A percentile compares a stretch with the other conserved stretches of the same genome.
Evolutionary conservation across 139 green algal genomes (phyloP).

Genomic region (Zygnema circumcarinatum): DNA sequence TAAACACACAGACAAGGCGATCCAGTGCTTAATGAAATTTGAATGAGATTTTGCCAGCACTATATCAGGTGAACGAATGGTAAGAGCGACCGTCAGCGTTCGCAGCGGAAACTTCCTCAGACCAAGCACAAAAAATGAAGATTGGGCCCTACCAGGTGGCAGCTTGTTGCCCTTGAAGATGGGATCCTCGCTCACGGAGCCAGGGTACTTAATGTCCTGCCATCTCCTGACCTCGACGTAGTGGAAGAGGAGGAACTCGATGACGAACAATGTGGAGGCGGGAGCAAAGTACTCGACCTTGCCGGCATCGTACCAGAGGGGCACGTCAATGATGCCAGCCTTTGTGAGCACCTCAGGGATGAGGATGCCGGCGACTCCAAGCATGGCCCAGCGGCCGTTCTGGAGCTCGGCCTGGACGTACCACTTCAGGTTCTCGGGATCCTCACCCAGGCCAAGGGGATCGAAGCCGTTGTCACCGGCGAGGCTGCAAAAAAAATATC

Average conservation of each 20-base stretch:
- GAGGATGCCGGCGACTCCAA: conserved; percentile 86
- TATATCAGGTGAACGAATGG: too few species aligned
- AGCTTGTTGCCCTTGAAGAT: conserved; percentile 72
- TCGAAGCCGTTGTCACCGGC: conserved; percentile 87
- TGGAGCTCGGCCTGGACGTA: conserved; percentile 68
- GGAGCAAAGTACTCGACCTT: conserved; percentile 80
- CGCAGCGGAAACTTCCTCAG: too few species aligned
- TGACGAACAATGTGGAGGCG: conserved; percentile 72
- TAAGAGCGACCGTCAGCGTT: too few species aligned
- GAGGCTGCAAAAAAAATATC: conserved; percentile 42
- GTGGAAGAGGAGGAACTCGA: conserved; percentile 88
- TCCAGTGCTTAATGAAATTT: too few species aligned
- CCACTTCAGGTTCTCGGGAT: conserved; percentile 64
- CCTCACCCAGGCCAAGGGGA: conserved; percentile 80
- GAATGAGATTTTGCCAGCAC: too few species aligned
- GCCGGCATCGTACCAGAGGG: conserved; percentile 59
- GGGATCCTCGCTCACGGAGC: conserved; percentile 76
- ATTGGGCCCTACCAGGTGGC: conserved; percentile 9
- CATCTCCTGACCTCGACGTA: conserved; percentile 80
- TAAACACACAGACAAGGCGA: conserved; percentile 43
- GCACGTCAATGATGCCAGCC: conserved; percentile 25
- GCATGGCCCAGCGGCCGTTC: conserved; percentile 90
- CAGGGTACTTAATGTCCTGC: conserved; percentile 81
- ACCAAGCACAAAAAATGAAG: too few species aligned
- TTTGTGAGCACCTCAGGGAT: conserved; percentile 70